Evolutionary conservation across 805 yeast species (phyloP).

Genomic region (Debaryomyces maramus): DNA sequence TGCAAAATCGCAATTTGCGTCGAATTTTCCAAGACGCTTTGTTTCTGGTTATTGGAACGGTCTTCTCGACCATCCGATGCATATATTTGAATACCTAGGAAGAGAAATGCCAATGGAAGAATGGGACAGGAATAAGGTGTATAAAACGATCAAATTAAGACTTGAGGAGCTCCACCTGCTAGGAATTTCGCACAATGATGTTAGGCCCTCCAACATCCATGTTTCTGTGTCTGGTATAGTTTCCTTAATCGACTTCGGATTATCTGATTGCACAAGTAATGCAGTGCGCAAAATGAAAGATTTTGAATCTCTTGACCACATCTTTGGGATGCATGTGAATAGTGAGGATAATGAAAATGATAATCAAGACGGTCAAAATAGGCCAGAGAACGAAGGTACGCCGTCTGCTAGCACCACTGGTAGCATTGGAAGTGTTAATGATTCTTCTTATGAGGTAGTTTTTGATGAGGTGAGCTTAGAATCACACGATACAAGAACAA

Average conservation of each 20-base stretch:
- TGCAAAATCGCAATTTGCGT: conserved; percentile 3
- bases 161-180: conserved; percentile 4
- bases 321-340: too few species aligned
- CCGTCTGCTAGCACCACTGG: too few species aligned
- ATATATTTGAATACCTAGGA: conserved; percentile 2
- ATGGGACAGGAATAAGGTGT: background rate
- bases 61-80: conserved; percentile 1
- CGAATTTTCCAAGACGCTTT: conserved; percentile 4
- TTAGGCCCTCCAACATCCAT: conserved; percentile 3
- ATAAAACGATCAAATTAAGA: conserved; percentile 1
- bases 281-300: conserved; percentile 3
- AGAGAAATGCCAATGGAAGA: background rate
- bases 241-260: conserved; percentile 4
- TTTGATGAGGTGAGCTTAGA: too few species aligned
- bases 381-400: too few species aligned
- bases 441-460: too few species aligned
- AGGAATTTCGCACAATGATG: conserved; percentile 4
- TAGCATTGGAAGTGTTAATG: too few species aligned
- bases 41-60: conserved; percentile 6
- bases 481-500: too few species aligned
- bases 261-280: conserved; percentile 3
- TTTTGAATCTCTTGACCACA: background rate
- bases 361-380: too few species aligned
- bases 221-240: conserved; percentile 1
- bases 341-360: too few species aligned